These are phyloP conservation scores for Arachis stenosperma DNA, from an alignment of 306 rosid genomes.

Conservation along the genomic window DNA sequence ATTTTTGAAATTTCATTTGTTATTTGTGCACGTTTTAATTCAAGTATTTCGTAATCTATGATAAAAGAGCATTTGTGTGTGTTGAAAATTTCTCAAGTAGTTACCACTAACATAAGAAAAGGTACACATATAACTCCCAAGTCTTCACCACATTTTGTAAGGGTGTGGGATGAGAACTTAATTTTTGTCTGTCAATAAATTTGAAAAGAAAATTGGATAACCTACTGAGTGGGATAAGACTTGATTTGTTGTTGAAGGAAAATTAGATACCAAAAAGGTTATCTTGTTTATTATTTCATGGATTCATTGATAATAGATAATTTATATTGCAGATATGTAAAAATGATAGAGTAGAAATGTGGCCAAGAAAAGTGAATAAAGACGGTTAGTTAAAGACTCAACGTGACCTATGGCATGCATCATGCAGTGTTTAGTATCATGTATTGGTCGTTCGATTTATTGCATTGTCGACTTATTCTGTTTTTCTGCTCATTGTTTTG, in stretches of 20 bases:
- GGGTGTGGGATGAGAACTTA: neutral
- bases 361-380: neutral
- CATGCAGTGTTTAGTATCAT: neutral
- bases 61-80: neutral
- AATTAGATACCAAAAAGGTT: neutral
- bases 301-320: neutral
- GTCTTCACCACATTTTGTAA: neutral
- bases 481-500: neutral
- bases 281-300: neutral
- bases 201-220: neutral
- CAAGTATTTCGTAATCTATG: neutral
- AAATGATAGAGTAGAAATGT: neutral
- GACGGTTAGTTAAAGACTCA: neutral
- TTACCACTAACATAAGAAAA: neutral
- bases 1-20: neutral
- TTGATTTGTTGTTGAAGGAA: neutral
- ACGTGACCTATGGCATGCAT: neutral
- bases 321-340: neutral
- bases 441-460: neutral
- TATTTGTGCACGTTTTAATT: neutral
- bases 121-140: neutral
- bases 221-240: neutral
- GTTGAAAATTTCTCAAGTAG: neutral
- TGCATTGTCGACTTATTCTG: constrained; percentile 3
- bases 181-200: neutral